These are phyloP conservation scores for Pulveroboletus sp. DNA, from an alignment of 768 basidiomycete genomes.

Conservation along the genomic window DNA sequence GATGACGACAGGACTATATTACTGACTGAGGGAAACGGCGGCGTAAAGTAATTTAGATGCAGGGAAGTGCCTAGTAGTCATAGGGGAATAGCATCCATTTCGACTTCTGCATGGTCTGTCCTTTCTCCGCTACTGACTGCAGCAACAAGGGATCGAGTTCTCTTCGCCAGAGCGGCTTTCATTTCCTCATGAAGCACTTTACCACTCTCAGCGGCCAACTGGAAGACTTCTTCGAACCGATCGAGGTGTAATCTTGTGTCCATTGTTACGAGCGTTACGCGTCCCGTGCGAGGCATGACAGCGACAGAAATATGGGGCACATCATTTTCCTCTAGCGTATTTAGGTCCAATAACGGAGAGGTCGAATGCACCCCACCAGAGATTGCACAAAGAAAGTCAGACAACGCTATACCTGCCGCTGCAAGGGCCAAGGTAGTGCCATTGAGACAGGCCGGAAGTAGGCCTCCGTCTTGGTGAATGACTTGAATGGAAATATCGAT, in stretches of 20 bases:
- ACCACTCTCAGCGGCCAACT: constrained; percentile 73
- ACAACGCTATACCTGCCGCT: constrained; percentile 84
- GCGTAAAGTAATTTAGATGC: too few species aligned
- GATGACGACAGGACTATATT: too few species aligned
- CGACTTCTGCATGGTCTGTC: constrained; percentile 29
- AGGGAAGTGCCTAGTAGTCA: too few species aligned
- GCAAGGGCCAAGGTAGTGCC: constrained; percentile 91
- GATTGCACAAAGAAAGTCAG: constrained; percentile 89
- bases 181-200: constrained; percentile 82
- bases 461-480: constrained; percentile 89
- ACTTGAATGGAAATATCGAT: constrained; percentile 95
- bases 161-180: constrained; percentile 62
- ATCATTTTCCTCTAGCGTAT: constrained; percentile 85
- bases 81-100: constrained; percentile 29
- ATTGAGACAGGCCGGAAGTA: constrained; percentile 90
- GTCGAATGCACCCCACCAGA: constrained; percentile 85
- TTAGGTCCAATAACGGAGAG: constrained; percentile 83
- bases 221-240: constrained; percentile 86
- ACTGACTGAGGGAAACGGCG: too few species aligned
- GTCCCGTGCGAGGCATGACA: constrained; percentile 81
- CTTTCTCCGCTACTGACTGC: constrained; percentile 54
- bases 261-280: constrained; percentile 86
- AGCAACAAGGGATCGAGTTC: constrained; percentile 61
- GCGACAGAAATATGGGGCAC: constrained; percentile 88
- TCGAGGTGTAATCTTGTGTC: constrained; percentile 94